Evolutionary conservation across 2,329 filamentous ascomycete species (phyloP).

Genomic region (Pezicula carpinea): DNA sequence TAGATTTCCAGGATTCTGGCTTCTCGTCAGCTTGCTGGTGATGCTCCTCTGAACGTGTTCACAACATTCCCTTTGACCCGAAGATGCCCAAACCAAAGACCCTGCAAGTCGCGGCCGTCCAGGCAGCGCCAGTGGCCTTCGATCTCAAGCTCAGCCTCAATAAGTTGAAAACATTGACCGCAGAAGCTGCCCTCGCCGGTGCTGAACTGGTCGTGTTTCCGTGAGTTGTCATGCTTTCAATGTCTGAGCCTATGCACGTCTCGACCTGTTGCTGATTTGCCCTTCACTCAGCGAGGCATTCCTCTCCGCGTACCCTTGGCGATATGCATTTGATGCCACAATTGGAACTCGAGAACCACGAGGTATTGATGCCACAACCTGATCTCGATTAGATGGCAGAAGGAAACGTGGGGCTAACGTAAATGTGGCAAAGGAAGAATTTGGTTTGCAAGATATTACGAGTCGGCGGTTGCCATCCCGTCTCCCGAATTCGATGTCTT

Average conservation of each 20-base stretch:
- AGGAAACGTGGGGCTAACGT: constrained; percentile 1
- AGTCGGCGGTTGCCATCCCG: constrained; percentile 34
- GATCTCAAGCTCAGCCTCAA: constrained; percentile 32
- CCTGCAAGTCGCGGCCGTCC: constrained; percentile 35
- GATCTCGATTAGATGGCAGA: no score
- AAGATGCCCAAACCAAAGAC: neutral
- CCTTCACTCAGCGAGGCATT: constrained; percentile 31
- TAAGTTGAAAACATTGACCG: constrained; percentile 30
- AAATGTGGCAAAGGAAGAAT: constrained; percentile 28
- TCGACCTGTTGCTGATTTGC: neutral
- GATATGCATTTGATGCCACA: constrained; percentile 38
- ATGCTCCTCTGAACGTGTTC: no score
- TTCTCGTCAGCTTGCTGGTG: no score
- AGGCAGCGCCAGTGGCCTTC: constrained; percentile 36
- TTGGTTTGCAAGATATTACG: constrained; percentile 37
- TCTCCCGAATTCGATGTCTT: constrained; percentile 33
- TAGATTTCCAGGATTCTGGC: no score
- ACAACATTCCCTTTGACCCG: no score
- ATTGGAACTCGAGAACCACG: constrained; percentile 35
- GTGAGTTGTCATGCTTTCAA: constrained; percentile 23
- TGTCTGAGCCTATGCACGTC: constrained; percentile 9
- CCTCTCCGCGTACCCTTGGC: constrained; percentile 38
- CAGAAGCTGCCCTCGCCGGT: constrained; percentile 31
- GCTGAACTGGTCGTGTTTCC: constrained; percentile 37
- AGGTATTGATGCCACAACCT: constrained; percentile 22